Evolutionary conservation across 495 filamentous ascomycete species (phyloP).

Genomic region (Filosporella fistucella): DNA sequence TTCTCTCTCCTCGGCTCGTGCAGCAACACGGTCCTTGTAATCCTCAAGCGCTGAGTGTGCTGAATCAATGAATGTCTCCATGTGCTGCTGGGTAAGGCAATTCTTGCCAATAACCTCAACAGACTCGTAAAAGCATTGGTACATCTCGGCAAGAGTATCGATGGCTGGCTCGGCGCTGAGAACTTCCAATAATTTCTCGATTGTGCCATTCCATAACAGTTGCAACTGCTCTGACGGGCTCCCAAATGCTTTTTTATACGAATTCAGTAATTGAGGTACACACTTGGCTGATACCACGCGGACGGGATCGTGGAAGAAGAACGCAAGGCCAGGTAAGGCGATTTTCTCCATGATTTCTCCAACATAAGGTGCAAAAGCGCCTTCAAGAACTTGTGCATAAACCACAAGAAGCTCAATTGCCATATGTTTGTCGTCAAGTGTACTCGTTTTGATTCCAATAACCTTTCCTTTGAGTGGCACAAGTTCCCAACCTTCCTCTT

Average conservation of each 20-base stretch:
- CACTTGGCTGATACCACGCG: constrained; percentile 92
- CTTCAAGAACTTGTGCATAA: constrained; percentile 91
- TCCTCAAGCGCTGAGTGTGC: constrained; percentile 82
- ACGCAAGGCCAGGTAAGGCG: constrained; percentile 86
- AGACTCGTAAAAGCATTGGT: constrained; percentile 99
- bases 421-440: constrained; percentile 97
- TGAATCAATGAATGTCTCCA: constrained; percentile 81
- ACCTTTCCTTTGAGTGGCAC: constrained; percentile 95
- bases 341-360: constrained; percentile 94
- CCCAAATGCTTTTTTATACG: constrained; percentile 88
- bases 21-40: constrained; percentile 79
- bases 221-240: constrained; percentile 65
- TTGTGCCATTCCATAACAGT: constrained; percentile 78
- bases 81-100: constrained; percentile 70
- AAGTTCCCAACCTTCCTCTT: constrained; percentile 97
- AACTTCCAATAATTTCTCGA: constrained; percentile 89
- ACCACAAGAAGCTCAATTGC: constrained; percentile 96
- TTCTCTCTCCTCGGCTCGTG: constrained; percentile 71
- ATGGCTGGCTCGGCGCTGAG: constrained; percentile 92
- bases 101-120: constrained; percentile 89
- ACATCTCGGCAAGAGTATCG: constrained; percentile 97
- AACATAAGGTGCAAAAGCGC: constrained; percentile 87
- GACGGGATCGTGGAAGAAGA: constrained; percentile 99
- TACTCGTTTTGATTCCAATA: constrained; percentile 96
- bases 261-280: constrained; percentile 89